Base-by-base conservation (phyloP, 305 asterid genomes). In the Salvia sclarea region DNA sequence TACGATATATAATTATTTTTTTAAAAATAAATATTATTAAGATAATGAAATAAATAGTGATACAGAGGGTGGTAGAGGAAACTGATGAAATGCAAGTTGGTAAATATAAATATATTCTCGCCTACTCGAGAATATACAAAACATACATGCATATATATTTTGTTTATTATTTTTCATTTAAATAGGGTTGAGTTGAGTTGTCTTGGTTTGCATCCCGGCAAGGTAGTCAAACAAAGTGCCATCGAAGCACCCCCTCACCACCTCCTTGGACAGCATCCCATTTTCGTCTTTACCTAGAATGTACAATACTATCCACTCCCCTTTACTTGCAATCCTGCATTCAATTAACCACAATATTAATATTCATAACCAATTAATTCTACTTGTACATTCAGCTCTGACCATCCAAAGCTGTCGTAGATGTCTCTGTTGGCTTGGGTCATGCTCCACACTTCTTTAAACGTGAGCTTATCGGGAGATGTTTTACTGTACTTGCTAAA, bases 201-300 rank as follows among this genome's bases (percentile, higher is more conserved):
- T n/a, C n/a, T n/a, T n/a, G n/a, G 6, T 54, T 12, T 80, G 81
- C 75, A 58, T 69, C 80, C 73, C 84, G 0, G 94, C 95, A 9
- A 84, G 77, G 66, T 90, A 88, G 33, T 90, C 92, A 10, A 90
- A 90, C 79, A 90, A 80, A 52, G 89, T 88, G 8, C 97, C 97
- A 43, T 90, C 94, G 9, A 3, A 90, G 47, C 90, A 83, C 0
- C 97, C 81, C 33, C 97, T 76, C 8, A 86, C 80, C 0, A 96
- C 90, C 72, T 90, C 97, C 66, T 88, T 90, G 0, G 95, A 79
- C 43, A 88, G 75, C 69, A 71, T 79, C 0, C 97, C 97, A 3
- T 88, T 88, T 56, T 68, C 83, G n/a, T 90, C 97, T 72, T 71
- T 74, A 0, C 92, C 97, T 11, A 88, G 86, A 10, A 76, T 2